phyloP scores from a whole-genome alignment of 345 rosid species.

The Gossypium raimondii region DNA sequence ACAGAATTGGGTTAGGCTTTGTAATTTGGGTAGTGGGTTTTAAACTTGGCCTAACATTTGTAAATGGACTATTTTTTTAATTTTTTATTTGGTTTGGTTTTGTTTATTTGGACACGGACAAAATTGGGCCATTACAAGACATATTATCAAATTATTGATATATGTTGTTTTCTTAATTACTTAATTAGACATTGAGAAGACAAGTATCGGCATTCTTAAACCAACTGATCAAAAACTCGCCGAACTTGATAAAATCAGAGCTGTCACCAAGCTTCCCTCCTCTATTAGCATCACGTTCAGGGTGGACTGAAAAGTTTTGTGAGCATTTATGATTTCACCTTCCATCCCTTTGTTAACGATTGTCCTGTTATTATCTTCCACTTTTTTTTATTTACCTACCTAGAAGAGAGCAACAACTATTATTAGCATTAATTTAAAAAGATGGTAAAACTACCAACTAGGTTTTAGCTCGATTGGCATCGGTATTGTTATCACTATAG shows the following conservation, averaged over 20 bases:
- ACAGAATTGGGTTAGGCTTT: too few species aligned
- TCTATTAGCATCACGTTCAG: background rate
- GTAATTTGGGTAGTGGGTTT: too few species aligned
- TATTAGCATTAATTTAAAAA: too few species aligned
- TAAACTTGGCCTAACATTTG: too few species aligned
- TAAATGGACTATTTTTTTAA: too few species aligned
- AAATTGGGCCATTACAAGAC: background rate
- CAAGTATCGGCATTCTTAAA: background rate
- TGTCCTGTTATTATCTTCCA: background rate
- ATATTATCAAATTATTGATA: background rate
- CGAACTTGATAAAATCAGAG: background rate
- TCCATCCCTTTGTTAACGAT: background rate
- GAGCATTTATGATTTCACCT: background rate
- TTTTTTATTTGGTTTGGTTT: too few species aligned
- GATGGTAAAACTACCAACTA: too few species aligned
- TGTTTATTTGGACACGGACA: too few species aligned
- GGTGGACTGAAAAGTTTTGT: background rate
- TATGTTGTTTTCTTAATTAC: background rate
- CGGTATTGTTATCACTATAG: too few species aligned
- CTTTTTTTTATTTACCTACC: background rate
- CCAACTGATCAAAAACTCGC: background rate
- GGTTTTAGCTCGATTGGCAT: too few species aligned
- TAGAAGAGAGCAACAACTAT: background rate
- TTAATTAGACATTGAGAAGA: background rate
- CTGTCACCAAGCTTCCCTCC: background rate